Conservation (phyloP, 495 filamentous ascomycete species). For the Xanthoparmelia taractica region DNA sequence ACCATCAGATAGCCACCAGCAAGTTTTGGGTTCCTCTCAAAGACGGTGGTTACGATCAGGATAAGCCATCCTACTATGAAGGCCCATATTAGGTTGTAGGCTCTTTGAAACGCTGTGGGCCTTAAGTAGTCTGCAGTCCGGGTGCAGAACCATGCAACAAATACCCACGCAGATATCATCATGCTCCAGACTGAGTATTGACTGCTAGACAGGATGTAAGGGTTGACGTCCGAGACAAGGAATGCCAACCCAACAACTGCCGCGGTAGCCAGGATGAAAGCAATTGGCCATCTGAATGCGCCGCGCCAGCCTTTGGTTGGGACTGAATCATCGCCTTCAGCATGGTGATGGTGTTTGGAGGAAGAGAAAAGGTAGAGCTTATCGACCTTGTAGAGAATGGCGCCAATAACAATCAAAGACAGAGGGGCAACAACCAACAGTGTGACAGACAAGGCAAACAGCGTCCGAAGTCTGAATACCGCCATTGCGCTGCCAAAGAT, state of each 20-base stretch:
- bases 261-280: constrained; percentile 60
- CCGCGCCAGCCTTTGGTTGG: constrained; percentile 70
- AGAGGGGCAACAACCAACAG: constrained; percentile 71
- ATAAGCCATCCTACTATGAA: constrained; percentile 65
- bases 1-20: constrained; percentile 76
- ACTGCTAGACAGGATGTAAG: constrained; percentile 78
- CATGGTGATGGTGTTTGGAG: constrained; percentile 48
- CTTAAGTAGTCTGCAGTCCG: constrained; percentile 71
- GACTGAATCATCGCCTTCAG: constrained; percentile 52
- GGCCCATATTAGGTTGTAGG: constrained; percentile 77
- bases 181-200: constrained; percentile 79
- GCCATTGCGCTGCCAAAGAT: constrained; percentile 76
- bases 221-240: constrained; percentile 74
- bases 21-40: constrained; percentile 61
- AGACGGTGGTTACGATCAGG: constrained; percentile 64
- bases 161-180: constrained; percentile 75
- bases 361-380: constrained; percentile 80
- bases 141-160: constrained; percentile 75
- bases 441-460: constrained; percentile 82
- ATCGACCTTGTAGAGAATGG: constrained; percentile 54
- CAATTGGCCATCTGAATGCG: constrained; percentile 74
- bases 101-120: constrained; percentile 78
- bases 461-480: constrained; percentile 66
- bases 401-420: constrained; percentile 58
- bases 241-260: constrained; percentile 66